Conservation (phyloP, 2,329 filamentous ascomycete species). For the Fusarium sp. region DNA sequence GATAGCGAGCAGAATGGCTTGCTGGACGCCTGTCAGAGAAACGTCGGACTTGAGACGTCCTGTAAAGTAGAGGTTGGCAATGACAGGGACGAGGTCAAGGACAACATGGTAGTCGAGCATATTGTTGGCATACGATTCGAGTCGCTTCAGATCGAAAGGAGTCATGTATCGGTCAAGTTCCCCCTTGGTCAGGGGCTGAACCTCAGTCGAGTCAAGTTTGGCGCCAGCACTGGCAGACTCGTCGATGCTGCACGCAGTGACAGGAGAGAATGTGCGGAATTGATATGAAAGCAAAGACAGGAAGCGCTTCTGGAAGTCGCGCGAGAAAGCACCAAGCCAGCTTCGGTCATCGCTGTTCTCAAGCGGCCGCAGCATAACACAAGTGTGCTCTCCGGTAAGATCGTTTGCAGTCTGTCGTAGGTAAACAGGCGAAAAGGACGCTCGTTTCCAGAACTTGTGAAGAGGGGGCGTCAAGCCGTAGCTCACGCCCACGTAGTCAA, state of each 20-base stretch:
- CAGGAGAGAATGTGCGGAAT: slow-evolving; percentile 82
- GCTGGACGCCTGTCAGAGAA: slow-evolving; percentile 82
- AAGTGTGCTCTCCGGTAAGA: slow-evolving; percentile 95
- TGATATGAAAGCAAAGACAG: slow-evolving; percentile 89
- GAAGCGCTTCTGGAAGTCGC: slow-evolving; percentile 96
- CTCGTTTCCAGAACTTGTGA: slow-evolving; percentile 97
- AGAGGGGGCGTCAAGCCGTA: slow-evolving; percentile 88
- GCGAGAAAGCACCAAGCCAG: slow-evolving; percentile 91
- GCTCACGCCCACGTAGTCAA: slow-evolving; percentile 95
- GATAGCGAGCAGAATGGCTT: slow-evolving; percentile 86
- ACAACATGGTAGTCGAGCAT: slow-evolving; percentile 98
- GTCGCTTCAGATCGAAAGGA: slow-evolving; percentile 92
- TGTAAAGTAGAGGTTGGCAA: slow-evolving; percentile 86
- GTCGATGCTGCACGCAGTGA: slow-evolving; percentile 85
- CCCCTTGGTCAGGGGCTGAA: slow-evolving; percentile 70
- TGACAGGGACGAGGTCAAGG: slow-evolving; percentile 85
- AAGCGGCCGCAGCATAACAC: slow-evolving; percentile 92
- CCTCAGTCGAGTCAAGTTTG: slow-evolving; percentile 64
- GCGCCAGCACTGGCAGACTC: slow-evolving; percentile 82
- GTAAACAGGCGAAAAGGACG: slow-evolving; percentile 87
- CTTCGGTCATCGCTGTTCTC: slow-evolving; percentile 71
- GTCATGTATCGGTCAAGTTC: slow-evolving; percentile 83
- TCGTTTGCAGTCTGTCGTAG: slow-evolving; percentile 95
- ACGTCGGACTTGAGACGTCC: slow-evolving; percentile 74
- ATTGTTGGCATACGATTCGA: slow-evolving; percentile 96